Base-by-base conservation (phyloP, 345 rosid genomes). In the Nephelium lappaceum region DNA sequence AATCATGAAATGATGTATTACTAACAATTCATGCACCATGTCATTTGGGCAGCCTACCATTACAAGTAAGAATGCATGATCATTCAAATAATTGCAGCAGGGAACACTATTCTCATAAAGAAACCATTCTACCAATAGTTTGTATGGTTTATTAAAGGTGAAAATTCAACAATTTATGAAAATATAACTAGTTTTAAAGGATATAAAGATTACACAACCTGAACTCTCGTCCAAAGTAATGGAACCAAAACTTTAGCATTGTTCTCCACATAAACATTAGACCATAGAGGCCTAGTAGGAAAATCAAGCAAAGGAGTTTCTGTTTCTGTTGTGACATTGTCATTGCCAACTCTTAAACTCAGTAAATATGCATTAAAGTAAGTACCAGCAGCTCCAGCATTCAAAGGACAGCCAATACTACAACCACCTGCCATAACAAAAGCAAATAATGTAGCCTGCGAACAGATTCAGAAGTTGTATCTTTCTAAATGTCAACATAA, bases 361-460 rank as follows among this genome's bases (percentile, higher is more conserved):
- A 83, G 83, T 78, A 94, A 85, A 83, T 92, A 88, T 77, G 92
- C 93, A 90, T 96, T 91, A 72, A 93, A 96, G 71, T 87, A 90
- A 4, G 99, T 96, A 81, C 99, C 99, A 86, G 99, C 99, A 53
- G 97, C 98, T 80, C 99, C 99, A 81, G 98, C 87, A 91, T 94
- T 96, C 77, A 83, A 70, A 31, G 92, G 93, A 82, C 98, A 94
- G 73, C 95, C 97, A 49, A 89, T 81, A 81, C 98, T 96, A 60
- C 85, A 72, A 42, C 98, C 99, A 88, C 99, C 99, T 93, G 87
- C 82, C 75, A 41, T 78, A 60, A 64, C n/a, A 36, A 82, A 75
- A 75, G 42, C 69, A 79, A 63, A 25, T 41, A 58, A 73, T 67
- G 69, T 57, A 81, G 79, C 58, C 21, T 21, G 53, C 72, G 6